Evolutionary conservation across 176 grass and related monocot species (phyloP).

Genomic region (Raddia distichophylla): DNA sequence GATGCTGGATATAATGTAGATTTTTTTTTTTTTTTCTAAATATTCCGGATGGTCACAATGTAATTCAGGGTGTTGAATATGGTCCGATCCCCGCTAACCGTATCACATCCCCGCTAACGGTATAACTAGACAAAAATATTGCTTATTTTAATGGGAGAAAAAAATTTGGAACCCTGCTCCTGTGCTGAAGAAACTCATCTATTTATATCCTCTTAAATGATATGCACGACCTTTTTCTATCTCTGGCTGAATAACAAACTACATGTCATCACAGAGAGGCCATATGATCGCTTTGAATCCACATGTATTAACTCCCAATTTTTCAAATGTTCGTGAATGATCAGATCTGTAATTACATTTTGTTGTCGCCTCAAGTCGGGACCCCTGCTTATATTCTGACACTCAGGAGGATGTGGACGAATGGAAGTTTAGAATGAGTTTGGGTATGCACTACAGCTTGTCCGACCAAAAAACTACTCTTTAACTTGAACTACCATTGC

Average conservation of each 20-base stretch:
- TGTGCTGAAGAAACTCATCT: too few species aligned
- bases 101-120: too few species aligned
- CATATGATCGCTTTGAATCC: background rate
- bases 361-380: background rate
- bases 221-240: background rate
- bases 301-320: background rate
- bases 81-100: too few species aligned
- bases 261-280: background rate
- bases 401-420: background rate
- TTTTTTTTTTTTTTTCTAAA: too few species aligned
- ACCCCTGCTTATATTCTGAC: conserved; percentile 2
- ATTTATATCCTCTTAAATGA: too few species aligned
- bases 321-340: background rate
- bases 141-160: too few species aligned
- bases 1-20: too few species aligned
- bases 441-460: background rate
- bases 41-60: too few species aligned
- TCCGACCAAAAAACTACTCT: conserved; percentile 5
- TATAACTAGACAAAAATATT: too few species aligned
- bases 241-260: background rate
- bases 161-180: too few species aligned
- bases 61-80: too few species aligned
- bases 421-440: background rate
- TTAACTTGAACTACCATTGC: background rate
- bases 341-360: conserved; percentile 24